Conservation (phyloP, 2,329 filamentous ascomycete species). For the Cordyceps sp. region DNA sequence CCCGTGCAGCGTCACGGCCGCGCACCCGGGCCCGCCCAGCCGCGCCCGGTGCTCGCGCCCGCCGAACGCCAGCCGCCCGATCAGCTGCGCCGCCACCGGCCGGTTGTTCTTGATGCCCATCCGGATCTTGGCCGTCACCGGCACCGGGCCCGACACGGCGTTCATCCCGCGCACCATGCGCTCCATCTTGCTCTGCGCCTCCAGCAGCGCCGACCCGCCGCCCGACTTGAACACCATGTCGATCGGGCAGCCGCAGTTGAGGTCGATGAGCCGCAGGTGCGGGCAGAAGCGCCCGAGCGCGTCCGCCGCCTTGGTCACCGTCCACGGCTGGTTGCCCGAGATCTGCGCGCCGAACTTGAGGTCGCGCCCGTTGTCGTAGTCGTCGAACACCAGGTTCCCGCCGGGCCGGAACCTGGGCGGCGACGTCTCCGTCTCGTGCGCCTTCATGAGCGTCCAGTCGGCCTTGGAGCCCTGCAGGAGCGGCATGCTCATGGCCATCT, state of each 20-base stretch:
- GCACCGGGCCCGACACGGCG: conserved; percentile 72
- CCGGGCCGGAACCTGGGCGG: conserved; percentile 51
- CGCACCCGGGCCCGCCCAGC: conserved; percentile 65
- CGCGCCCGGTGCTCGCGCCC: conserved; percentile 53
- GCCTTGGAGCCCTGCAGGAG: conserved; percentile 77
- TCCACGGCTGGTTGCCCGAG: conserved; percentile 80
- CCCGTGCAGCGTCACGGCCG: conserved; percentile 90
- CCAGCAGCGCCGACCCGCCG: conserved; percentile 82
- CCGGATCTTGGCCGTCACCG: conserved; percentile 87
- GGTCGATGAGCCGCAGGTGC: conserved; percentile 73
- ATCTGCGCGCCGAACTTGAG: conserved; percentile 87
- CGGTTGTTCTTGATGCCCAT: conserved; percentile 71
- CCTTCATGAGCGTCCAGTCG: conserved; percentile 92
- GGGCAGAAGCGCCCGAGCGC: conserved; percentile 62
- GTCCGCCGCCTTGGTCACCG: conserved; percentile 78
- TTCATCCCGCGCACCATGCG: conserved; percentile 97
- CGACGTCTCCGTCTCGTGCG: conserved; percentile 65
- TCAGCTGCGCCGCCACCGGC: conserved; percentile 65
- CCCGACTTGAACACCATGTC: conserved; percentile 82
- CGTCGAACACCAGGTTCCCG: conserved; percentile 39
- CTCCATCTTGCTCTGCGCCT: conserved; percentile 72
- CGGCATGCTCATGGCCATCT: conserved; percentile 91
- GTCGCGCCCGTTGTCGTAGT: conserved; percentile 71
- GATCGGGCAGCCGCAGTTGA: conserved; percentile 96
- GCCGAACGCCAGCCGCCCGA: conserved; percentile 71